Percentiles rank a stretch among this genome's conserved stretches.
phyloP scores from a whole-genome alignment of 192 early-diverging fungal genomes.

The Gigaspora rosea region DNA sequence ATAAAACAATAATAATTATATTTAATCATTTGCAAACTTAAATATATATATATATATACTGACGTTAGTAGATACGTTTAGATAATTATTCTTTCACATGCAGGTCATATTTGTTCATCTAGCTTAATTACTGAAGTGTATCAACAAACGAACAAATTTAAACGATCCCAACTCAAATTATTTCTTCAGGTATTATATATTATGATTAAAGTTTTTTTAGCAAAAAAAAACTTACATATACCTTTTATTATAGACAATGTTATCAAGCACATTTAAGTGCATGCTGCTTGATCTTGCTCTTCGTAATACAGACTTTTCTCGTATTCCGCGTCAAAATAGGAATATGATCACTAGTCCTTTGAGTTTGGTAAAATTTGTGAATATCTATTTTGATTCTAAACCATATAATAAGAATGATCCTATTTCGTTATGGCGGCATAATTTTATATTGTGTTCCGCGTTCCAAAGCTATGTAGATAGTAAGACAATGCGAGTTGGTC shows the following conservation, averaged over 20 bases:
- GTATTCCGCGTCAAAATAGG: background rate
- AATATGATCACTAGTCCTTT: background rate
- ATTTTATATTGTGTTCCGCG: constrained; percentile 10
- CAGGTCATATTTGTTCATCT: constrained; percentile 17
- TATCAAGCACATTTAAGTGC: constrained; percentile 14
- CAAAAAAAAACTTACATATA: background rate
- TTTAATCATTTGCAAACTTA: background rate
- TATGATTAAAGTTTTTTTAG: background rate
- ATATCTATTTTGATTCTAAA: background rate
- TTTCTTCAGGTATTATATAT: constrained; percentile 18
- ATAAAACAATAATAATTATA: background rate
- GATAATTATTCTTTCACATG: constrained; percentile 29
- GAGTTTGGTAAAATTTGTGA: constrained; percentile 3
- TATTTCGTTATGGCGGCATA: constrained; percentile 11
- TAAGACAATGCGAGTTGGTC: constrained; percentile 5
- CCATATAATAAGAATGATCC: constrained; percentile 1
- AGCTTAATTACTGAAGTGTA: constrained; percentile 9
- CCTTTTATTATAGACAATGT: constrained; percentile 10
- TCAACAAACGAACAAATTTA: constrained; percentile 5
- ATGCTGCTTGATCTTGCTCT: constrained; percentile 10
- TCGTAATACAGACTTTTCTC: background rate
- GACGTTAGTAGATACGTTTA: background rate
- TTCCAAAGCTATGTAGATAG: constrained; percentile 25
- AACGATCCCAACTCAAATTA: background rate
- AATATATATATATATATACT: background rate